Conservation (phyloP, 176 grass and related monocot species). For the Puccinellia tenuiflora region DNA sequence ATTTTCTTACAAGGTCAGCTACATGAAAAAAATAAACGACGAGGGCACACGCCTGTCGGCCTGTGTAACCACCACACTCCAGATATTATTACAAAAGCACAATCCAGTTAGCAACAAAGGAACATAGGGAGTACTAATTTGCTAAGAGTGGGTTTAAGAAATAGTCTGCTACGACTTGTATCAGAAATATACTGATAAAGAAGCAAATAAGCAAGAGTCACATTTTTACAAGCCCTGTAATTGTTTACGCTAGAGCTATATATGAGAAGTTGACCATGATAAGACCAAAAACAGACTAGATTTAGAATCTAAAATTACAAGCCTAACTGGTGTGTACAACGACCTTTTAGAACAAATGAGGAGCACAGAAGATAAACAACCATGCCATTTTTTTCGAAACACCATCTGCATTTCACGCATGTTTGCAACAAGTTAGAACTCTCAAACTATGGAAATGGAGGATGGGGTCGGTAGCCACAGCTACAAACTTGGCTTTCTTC, state of each 20-base stretch:
- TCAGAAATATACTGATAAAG: background rate
- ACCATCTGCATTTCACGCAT: constrained; percentile 5
- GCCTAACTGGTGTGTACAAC: background rate
- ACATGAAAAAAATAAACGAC: too few relatives aligned
- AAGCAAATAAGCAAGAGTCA: background rate
- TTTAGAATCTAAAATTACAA: background rate
- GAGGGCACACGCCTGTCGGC: too few relatives aligned
- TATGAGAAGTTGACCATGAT: background rate
- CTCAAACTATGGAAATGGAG: constrained; percentile 5
- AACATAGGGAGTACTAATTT: background rate
- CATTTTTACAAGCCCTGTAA: background rate
- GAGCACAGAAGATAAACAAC: background rate
- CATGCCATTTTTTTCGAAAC: background rate
- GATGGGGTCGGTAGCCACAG: background rate
- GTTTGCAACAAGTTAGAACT: constrained; percentile 4
- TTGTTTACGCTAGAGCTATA: background rate
- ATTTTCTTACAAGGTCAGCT: too few relatives aligned
- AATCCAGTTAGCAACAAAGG: too few relatives aligned
- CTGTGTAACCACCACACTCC: too few relatives aligned
- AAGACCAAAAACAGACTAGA: background rate
- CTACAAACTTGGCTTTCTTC: background rate
- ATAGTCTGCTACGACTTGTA: background rate
- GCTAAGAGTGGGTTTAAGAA: background rate
- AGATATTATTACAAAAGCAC: too few relatives aligned
- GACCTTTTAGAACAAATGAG: background rate